Percentiles rank a stretch among this genome's conserved stretches.
phyloP scores from a whole-genome alignment of 345 rosid species.

The Euphorbia lathyris region DNA sequence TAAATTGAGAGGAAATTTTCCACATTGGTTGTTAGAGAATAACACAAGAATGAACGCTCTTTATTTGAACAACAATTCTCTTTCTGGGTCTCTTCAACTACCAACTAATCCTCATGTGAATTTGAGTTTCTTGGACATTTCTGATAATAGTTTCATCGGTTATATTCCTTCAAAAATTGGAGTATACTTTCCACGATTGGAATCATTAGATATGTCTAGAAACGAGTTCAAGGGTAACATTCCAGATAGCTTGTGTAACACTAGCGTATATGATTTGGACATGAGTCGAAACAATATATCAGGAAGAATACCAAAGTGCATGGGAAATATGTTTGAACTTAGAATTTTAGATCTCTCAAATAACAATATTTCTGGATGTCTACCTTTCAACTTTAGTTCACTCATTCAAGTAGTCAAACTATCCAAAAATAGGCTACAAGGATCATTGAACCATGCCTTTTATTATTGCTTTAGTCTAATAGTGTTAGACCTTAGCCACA shows the following conservation, averaged over 20 bases:
- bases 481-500: slow-evolving; percentile 17
- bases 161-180: not conserved
- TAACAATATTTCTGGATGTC: slow-evolving; percentile 3
- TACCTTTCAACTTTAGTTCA: slow-evolving; percentile 1
- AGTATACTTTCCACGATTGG: not conserved
- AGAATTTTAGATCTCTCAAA: not conserved
- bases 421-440: slow-evolving; percentile 1
- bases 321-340: not conserved
- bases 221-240: not conserved
- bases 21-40: slow-evolving; percentile 1
- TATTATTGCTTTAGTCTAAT: not conserved
- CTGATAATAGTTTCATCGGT: not conserved
- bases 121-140: not conserved
- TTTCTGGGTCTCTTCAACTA: not conserved
- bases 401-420: slow-evolving; percentile 3
- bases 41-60: not conserved
- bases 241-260: not conserved
- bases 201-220: not conserved
- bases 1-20: not conserved
- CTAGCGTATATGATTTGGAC: not conserved
- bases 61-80: not conserved
- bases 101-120: not conserved
- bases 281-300: not conserved
- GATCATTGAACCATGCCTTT: not conserved
- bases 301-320: not conserved